phyloP scores from a whole-genome alignment of 2,329 filamentous ascomycete genomes.

The Aureobasidium pullulans region DNA sequence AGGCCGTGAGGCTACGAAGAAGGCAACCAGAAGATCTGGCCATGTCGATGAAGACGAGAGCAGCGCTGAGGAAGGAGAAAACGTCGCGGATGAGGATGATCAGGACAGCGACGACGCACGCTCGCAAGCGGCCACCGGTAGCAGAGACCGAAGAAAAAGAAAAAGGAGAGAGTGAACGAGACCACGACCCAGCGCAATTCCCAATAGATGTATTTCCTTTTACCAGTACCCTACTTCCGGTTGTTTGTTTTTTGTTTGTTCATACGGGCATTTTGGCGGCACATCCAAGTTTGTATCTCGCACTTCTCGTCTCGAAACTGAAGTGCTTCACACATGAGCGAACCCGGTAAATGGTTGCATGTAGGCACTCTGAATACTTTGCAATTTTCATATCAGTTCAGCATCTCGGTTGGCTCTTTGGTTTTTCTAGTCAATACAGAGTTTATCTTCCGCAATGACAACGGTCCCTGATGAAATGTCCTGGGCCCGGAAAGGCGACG shows the following conservation, averaged over 20 bases:
- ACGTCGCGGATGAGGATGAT: conserved; percentile 70
- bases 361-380: not conserved
- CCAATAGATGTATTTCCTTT: conserved; percentile 11
- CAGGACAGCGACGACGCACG: conserved; percentile 39
- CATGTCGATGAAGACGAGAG: conserved; percentile 34
- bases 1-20: conserved; percentile 56
- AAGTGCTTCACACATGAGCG: not conserved
- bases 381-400: not conserved
- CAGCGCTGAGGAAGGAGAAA: conserved; percentile 28
- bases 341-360: not conserved
- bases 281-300: not conserved
- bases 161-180: conserved; percentile 14
- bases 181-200: not conserved
- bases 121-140: not conserved
- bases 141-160: conserved; percentile 7
- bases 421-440: not conserved
- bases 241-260: not conserved
- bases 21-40: conserved; percentile 28
- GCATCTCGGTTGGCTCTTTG: not conserved
- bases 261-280: conserved; percentile 7
- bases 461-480: too few relatives aligned
- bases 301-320: not conserved
- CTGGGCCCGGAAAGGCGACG: too few relatives aligned
- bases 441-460: too few relatives aligned
- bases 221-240: not conserved